phyloP scores from a whole-genome alignment of 2,329 filamentous ascomycete species.

The Verticillium nonalfalfae region DNA sequence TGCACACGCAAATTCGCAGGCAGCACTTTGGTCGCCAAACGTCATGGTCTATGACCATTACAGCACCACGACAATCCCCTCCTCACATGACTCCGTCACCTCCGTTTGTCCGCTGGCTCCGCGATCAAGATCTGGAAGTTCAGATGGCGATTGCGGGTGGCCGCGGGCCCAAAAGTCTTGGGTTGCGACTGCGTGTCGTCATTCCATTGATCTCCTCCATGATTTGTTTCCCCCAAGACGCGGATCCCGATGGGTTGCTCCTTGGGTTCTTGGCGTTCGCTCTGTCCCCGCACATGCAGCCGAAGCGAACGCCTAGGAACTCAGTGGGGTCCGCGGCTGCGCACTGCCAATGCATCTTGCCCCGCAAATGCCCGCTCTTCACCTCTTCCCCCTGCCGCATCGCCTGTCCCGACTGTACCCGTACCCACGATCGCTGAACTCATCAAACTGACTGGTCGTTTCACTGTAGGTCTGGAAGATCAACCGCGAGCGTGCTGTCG shows the following conservation, averaged over 20 bases:
- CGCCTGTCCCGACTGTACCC: not conserved
- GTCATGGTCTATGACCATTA: not conserved
- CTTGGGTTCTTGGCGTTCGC: not conserved
- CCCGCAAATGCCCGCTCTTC: not conserved
- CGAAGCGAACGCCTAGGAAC: not conserved
- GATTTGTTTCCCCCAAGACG: not conserved
- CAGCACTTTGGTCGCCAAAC: not conserved
- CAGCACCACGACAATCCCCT: not conserved
- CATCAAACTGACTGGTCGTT: slow-evolving; percentile 7
- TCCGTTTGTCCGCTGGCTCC: not conserved
- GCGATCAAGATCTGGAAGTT: not conserved
- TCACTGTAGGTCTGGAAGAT: slow-evolving; percentile 86
- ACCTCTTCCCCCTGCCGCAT: not conserved
- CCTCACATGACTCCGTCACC: not conserved
- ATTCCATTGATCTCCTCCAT: not conserved
- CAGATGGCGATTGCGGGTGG: not conserved
- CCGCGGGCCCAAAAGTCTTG: not conserved
- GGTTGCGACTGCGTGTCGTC: not conserved
- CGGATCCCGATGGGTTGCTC: not conserved
- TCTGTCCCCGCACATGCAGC: not conserved
- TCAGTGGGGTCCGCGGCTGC: no score
- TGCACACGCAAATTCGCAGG: no score
- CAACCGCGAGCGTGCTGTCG: slow-evolving; percentile 96
- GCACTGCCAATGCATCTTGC: not conserved
- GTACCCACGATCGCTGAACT: not conserved